Conservation (phyloP, 78 protist species). For the Dictyostelium purpureum region DNA sequence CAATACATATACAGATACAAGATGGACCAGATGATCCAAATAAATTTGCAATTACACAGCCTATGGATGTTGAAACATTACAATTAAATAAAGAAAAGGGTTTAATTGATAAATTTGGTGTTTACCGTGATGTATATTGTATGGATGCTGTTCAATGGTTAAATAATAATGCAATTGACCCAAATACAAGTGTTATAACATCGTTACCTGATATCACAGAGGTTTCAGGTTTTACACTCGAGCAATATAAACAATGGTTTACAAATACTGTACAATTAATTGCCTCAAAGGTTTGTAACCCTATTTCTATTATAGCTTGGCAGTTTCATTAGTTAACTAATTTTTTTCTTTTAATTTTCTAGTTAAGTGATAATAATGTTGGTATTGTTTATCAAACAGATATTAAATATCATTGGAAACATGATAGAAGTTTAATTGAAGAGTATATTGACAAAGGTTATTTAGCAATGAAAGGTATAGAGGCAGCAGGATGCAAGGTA, state of each 20-base stretch:
- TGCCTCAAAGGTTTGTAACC: slow-evolving; percentile 8
- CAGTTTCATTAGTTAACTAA: background rate
- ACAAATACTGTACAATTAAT: slow-evolving; percentile 13
- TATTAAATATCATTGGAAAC: slow-evolving; percentile 25
- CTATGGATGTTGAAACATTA: background rate
- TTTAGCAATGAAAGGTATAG: slow-evolving; percentile 34
- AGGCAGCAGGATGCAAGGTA: slow-evolving; percentile 34
- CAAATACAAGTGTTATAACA: slow-evolving; percentile 12
- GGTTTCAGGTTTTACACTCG: slow-evolving; percentile 7
- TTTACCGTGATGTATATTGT: slow-evolving; percentile 28
- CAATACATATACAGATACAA: background rate
- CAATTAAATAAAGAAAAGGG: background rate
- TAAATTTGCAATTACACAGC: background rate
- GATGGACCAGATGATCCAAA: background rate
- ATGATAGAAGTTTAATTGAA: background rate
- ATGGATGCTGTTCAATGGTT: slow-evolving; percentile 50
- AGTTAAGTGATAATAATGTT: slow-evolving; percentile 57
- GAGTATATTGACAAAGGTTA: slow-evolving; percentile 59
- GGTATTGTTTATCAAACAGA: slow-evolving; percentile 79
- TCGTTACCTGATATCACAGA: slow-evolving; percentile 68
- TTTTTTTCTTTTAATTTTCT: background rate
- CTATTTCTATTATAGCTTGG: background rate
- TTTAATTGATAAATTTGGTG: background rate
- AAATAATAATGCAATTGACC: slow-evolving; percentile 10
- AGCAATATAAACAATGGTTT: slow-evolving; percentile 56